A percentile compares a stretch with the other conserved stretches of the same genome.
Conservation (phyloP, 176 grass and related monocot species). For the Hyparrhenia diplandra region DNA sequence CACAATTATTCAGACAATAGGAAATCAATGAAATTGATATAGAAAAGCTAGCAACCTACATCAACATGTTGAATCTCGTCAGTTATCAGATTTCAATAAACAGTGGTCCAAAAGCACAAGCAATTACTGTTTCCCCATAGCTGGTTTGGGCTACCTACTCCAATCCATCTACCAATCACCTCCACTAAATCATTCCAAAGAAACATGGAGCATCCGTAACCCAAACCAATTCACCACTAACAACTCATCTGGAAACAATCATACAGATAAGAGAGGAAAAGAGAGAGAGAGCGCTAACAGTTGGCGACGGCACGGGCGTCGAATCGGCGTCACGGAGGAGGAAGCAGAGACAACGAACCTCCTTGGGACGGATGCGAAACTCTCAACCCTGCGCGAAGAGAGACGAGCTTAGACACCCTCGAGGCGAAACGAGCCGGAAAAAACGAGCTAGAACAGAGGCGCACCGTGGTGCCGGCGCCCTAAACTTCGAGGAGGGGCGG, state of each 20-base stretch:
- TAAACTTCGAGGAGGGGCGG: conserved; percentile 16
- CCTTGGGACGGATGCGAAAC: conserved; percentile 8
- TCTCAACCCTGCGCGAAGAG: conserved; percentile 19
- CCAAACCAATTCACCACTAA: not conserved
- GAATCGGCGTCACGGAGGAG: conserved; percentile 7
- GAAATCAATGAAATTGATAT: not conserved
- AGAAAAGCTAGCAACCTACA: not conserved
- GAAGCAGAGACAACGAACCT: conserved; percentile 6
- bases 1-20: not conserved
- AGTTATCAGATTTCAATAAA: not conserved
- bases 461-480: not conserved
- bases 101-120: not conserved
- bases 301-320: not conserved
- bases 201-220: not conserved
- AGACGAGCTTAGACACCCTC: conserved; percentile 7
- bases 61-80: not conserved
- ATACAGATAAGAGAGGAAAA: not conserved
- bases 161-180: not conserved
- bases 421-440: not conserved
- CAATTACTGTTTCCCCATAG: not conserved
- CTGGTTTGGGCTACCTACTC: too few relatives aligned
- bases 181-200: not conserved
- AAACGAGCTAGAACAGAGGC: not conserved
- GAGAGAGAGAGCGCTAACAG: not conserved
- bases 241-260: not conserved